phyloP scores from a whole-genome alignment of 805 yeast genomes.

The Sungouiozyma ichnusensis region DNA sequence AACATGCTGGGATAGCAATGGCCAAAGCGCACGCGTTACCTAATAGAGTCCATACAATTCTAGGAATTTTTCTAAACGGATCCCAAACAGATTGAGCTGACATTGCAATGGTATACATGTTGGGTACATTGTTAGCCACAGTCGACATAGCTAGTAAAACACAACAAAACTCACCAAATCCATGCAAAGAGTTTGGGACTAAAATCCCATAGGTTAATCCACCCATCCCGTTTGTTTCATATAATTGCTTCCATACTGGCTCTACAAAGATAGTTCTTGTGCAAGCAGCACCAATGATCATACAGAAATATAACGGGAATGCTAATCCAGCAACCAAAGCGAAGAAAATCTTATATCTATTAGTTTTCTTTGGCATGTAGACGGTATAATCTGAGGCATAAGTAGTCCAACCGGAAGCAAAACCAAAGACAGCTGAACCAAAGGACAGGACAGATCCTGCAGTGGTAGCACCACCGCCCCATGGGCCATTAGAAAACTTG shows the following conservation, averaged over 20 bases:
- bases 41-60: conserved; percentile 68
- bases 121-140: conserved; percentile 85
- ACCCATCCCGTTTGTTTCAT: conserved; percentile 52
- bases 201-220: conserved; percentile 74
- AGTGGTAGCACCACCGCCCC: conserved; percentile 46
- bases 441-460: conserved; percentile 72
- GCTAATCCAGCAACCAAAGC: conserved; percentile 54
- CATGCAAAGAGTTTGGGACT: conserved; percentile 71
- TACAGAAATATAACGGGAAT: conserved; percentile 59
- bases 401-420: conserved; percentile 91
- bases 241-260: conserved; percentile 38
- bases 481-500: conserved; percentile 47
- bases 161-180: conserved; percentile 83
- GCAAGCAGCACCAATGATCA: conserved; percentile 81
- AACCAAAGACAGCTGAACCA: conserved; percentile 78
- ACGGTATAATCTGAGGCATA: conserved; percentile 89
- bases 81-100: conserved; percentile 82
- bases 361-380: conserved; percentile 63
- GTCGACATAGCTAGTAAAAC: conserved; percentile 79
- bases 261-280: conserved; percentile 51
- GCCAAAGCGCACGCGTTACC: conserved; percentile 75
- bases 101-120: conserved; percentile 83
- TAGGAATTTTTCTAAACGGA: conserved; percentile 62
- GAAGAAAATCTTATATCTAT: conserved; percentile 48
- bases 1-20: conserved; percentile 81